Base-by-base conservation (phyloP, 2,329 filamentous ascomycete species). In the Juglanconis oblonga region DNA sequence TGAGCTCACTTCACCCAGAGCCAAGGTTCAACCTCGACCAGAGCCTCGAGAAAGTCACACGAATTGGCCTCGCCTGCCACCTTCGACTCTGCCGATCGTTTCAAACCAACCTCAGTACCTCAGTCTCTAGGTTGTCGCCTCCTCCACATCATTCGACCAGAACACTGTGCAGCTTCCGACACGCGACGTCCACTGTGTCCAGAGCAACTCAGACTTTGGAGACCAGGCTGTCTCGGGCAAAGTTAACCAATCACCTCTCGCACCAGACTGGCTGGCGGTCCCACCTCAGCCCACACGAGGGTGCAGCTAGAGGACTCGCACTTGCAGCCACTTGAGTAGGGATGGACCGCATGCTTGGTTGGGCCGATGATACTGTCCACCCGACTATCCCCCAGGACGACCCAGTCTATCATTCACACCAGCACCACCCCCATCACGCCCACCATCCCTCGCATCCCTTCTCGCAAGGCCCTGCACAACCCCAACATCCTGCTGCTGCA, bases 291-390 rank as follows among this genome's bases (percentile, higher is more conserved):
- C 31, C 57, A 53, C 33, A 53, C 42, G 42, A 62, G 61, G 57
- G 58, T 60, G 49, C 57, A 59, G 57, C 40, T 42, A 14, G 9
- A 13, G 35, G 6, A 36, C 35, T 36, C 17, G 35, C 11, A 36
- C 35, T 36, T 7, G 35, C 35, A 36, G 35, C 35, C 7, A 7
- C 11, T 36, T 36, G 35, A 7, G 6, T 36, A 11, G 42, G 24
- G 35, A 63, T 63, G 61, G 61, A 63, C 47, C 61, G 61, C 45
- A 61, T 63, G 57, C 58, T 61, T 59, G 61, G 58, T 54, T 63
- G 61, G 61, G 51, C 51, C 45, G 61, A 63, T 55, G 61, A 63
- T 47, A 61, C 53, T 51, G 58, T 63, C 45, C 53, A 57, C 35
- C 55, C 61, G 47, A 63, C 55, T 58, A 63, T 63, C 50, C 32